Evolutionary conservation across 179 eudicot species (phyloP), one percentile per base, ranked within the genome.

Genomic region (Corrigiola litoralis): DNA sequence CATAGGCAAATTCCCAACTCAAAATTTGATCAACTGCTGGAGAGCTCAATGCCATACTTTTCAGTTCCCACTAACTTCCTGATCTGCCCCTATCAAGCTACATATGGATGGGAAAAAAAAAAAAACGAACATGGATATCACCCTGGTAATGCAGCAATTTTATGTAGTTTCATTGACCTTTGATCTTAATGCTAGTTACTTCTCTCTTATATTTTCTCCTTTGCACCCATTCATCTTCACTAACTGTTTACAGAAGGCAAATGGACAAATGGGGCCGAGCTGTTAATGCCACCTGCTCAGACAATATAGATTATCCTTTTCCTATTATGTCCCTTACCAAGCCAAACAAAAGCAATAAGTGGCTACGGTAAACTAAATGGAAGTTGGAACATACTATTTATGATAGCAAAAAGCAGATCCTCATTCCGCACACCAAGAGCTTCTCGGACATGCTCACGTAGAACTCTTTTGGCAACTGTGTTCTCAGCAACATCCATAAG

Each of bases 401-500:
- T 83, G 66, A 84, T 74, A 59, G 86, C 96, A 68, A 89, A 89
- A 56, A 92, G 83, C 60, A 92, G 63, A 77, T 87, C 98, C 37
- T 89, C 98, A 78, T 75, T 92, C 67, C 86, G 86, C 66, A 92
- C 83, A 62, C 96, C 95, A 73, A 92, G 91, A 21, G 87, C 85
- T 76, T 87, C 98, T 53, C 98, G 79, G n/a, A 92, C 84, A 79
- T 92, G 95, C 77, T 92, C 95, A 12, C 95, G 84, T 42, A 92
- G 72, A 69, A 89, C 84, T 78, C 95, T 82, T 76, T 82, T 92
- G n/a, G 98, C 98, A 53, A 92, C 88, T 50, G 75, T 84, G 70
- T 78, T 80, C 71, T 89, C 95, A 62, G 98, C 98, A 48, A 89
- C 86, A 74, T 89, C 92, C 95, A 87, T 92, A 50, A 92, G 84